phyloP scores from a whole-genome alignment of 2,329 filamentous ascomycete genomes.

The Aspergillus amoenus region DNA sequence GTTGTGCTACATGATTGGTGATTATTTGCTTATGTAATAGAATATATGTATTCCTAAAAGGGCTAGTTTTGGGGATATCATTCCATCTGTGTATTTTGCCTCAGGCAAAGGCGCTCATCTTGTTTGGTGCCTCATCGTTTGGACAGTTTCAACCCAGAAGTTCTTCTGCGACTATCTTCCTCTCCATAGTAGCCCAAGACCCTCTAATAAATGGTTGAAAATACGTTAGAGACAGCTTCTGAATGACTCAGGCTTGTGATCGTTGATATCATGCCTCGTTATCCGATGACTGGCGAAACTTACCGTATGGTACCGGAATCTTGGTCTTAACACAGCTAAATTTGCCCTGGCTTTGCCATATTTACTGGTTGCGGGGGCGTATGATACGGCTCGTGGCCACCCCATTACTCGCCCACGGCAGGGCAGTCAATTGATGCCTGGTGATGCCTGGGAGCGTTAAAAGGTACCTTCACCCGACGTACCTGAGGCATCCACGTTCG shows the following conservation, averaged over 20 bases:
- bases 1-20: neutral
- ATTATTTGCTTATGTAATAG: neutral
- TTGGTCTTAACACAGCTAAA: neutral
- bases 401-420: neutral
- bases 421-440: neutral
- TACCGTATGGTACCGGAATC: neutral
- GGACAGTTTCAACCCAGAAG: neutral
- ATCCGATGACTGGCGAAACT: neutral
- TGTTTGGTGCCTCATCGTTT: neutral
- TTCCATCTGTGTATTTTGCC: neutral
- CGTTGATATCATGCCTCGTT: neutral
- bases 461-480: neutral
- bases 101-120: neutral
- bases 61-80: neutral
- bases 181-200: neutral
- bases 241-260: conserved; percentile 4
- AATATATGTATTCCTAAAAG: neutral
- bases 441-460: neutral
- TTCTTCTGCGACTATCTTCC: neutral
- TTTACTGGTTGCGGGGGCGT: neutral
- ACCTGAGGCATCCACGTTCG: conserved; percentile 9
- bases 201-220: neutral
- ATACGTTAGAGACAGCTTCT: neutral
- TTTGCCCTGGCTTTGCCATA: neutral
- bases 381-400: neutral